A percentile compares a stretch with the other conserved stretches of the same genome.
These are phyloP conservation scores for Pisolithus sp. DNA, from an alignment of 768 basidiomycete genomes.

Conservation along the genomic window DNA sequence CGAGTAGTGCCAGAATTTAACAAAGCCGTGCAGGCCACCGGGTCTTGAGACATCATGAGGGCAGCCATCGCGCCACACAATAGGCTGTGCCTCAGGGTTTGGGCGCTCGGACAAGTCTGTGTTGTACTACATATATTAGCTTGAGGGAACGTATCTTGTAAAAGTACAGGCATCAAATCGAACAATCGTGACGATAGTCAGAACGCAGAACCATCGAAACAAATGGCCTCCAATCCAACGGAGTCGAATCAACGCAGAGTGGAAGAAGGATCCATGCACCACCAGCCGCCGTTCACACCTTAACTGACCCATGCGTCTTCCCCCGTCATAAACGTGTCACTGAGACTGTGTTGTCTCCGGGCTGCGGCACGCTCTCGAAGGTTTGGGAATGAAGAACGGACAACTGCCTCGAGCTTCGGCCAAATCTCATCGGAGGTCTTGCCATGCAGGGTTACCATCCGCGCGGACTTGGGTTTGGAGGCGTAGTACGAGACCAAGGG, in stretches of 20 bases:
- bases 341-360: slow-evolving; percentile 46
- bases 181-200: too few relatives aligned
- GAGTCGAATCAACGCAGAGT: too few relatives aligned
- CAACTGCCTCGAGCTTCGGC: slow-evolving; percentile 66
- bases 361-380: slow-evolving; percentile 46
- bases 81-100: too few relatives aligned
- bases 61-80: too few relatives aligned
- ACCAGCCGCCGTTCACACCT: slow-evolving; percentile 13
- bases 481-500: slow-evolving; percentile 75
- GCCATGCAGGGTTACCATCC: slow-evolving; percentile 57
- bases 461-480: slow-evolving; percentile 33
- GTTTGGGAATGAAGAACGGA: slow-evolving; percentile 52
- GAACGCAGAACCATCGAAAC: background rate
- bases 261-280: slow-evolving; percentile 4
- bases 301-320: slow-evolving; percentile 8
- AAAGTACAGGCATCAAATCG: background rate
- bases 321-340: slow-evolving; percentile 43
- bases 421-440: slow-evolving; percentile 85
- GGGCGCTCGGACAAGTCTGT: too few relatives aligned
- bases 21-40: too few relatives aligned
- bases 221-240: background rate
- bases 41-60: too few relatives aligned
- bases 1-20: too few relatives aligned
- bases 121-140: background rate
- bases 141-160: slow-evolving; percentile 5